Conservation (phyloP, 73 alveolate genomes). For the Paramecium octaurelia region DNA sequence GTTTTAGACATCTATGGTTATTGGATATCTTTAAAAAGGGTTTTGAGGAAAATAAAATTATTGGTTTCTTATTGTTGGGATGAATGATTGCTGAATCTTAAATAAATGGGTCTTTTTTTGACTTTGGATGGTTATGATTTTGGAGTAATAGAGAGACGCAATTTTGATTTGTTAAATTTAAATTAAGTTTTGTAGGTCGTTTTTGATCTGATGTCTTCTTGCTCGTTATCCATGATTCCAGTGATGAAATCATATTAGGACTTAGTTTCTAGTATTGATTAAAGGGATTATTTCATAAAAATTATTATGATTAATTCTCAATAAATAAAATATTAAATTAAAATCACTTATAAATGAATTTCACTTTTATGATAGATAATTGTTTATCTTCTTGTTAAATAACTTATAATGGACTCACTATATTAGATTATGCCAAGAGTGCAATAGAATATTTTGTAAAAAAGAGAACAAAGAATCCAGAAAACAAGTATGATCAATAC, state of each 20-base stretch:
- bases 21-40: neutral
- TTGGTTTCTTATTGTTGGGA: neutral
- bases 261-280: neutral
- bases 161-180: neutral
- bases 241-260: neutral
- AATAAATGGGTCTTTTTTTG: neutral
- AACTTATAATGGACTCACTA: constrained; percentile 35
- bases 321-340: neutral
- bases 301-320: neutral
- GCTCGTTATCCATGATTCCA: neutral
- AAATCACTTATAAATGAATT: constrained; percentile 38
- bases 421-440: constrained; percentile 39
- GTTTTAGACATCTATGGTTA: neutral
- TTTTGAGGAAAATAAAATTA: neutral
- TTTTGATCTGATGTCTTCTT: neutral
- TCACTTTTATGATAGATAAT: constrained; percentile 51
- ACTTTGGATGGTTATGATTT: neutral
- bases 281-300: neutral
- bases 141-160: neutral
- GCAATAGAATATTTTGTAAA: constrained; percentile 44
- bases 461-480: constrained; percentile 32
- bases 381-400: constrained; percentile 49
- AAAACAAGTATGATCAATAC: constrained; percentile 7
- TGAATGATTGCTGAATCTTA: neutral
- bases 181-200: neutral